Evolutionary conservation across 192 early-diverging fungal species (phyloP), one percentile per base, ranked within the genome.

Genomic region (Chytriomyces hyalinus): DNA sequence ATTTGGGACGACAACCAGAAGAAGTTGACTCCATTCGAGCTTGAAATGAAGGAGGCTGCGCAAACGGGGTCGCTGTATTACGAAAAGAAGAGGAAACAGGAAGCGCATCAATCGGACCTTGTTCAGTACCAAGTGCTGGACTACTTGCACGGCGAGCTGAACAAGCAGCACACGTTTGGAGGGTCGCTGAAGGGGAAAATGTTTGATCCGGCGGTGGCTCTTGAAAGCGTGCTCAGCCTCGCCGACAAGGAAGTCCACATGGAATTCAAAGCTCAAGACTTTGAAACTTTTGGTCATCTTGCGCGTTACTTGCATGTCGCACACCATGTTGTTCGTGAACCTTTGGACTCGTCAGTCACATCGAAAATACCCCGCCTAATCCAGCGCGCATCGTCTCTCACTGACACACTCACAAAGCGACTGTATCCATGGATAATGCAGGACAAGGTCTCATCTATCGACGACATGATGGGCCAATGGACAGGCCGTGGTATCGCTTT

Each of bases 1-100:
- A 75, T 75, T 66, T 75, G 73, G 73, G 73, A 75, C 15, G 44
- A 48, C 17, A 75, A 75, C 17, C 63, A 75, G 49, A 66, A 49
- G 64, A 26, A 8, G 45, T 49, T 75, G 60, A 26, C 8, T 43
- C 49, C 11, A 22, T 24, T 75, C 6, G 62, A 64, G 22, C 26
- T 28, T 47, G 66, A 75, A 49, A 50, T 75, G 5, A 75, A 75
- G 61, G 62, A 75, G 28, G 22, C 22, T 8, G 73, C 73, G 0
- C 64, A 75, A 13, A n/a, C 28, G 6, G 64, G 64, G 10, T 26
- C 60, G 6, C 22, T 44, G 11, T 22, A 66, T 11, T 26, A 24
- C 22, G 11, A 60, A 20, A 75, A 66, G 64, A 57, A 57, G 53
- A 20, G 20, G 20, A 20, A 57, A 1, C 13, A 9, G 48, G 49